Base-by-base conservation (phyloP, 106 monocot genomes). In the Acanthochlamys bracteata region DNA sequence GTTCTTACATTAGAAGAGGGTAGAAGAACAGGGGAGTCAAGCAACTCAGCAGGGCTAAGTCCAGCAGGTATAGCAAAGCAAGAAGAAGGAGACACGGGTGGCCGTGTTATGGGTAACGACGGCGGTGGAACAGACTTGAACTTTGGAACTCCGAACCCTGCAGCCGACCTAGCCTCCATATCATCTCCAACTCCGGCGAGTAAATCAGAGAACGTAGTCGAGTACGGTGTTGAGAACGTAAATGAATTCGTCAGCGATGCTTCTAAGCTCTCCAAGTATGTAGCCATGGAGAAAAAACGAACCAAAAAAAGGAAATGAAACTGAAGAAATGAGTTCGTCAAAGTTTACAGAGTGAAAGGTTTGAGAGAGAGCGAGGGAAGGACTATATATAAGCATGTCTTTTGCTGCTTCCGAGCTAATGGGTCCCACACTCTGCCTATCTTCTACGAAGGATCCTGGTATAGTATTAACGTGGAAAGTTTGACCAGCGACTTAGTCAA, bases 21-120 rank as follows among this genome's bases (percentile, higher is more conserved):
- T 53, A 83, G 76, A 62, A 95, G 75, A 13, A 80, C 83, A 11
- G 95, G 84, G 20, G 95, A 95, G 69, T 87, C 87, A n/a, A 90
- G 71, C 54, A 95, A 72, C 79, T 82, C 84, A 25, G 86, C 70
- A 8, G 86, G 84, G 79, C 81, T 84, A 41, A 87, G 87, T 3
- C 86, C 86, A n/a, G 75, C 72, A 10, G 86, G 79, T 56, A 87
- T 84, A 65, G 83, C 41, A 58, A 94, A 86, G 73, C 63, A 94
- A 23, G 86, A 86, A 43, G 87, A 86, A 68, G 84, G 79, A 24
- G 76, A 80, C 39, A 84, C n/a, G 4, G 77, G 83, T 27, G 74
- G 67, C 25, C 77, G 84, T 2, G 84, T 83, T 27, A 87, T 53
- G 1, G 93, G 90, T 11, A 90, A 57, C 9, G 84, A 82, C n/a